Conservation (phyloP, 257 asterid genomes). For the Ehretia macrophylla region DNA sequence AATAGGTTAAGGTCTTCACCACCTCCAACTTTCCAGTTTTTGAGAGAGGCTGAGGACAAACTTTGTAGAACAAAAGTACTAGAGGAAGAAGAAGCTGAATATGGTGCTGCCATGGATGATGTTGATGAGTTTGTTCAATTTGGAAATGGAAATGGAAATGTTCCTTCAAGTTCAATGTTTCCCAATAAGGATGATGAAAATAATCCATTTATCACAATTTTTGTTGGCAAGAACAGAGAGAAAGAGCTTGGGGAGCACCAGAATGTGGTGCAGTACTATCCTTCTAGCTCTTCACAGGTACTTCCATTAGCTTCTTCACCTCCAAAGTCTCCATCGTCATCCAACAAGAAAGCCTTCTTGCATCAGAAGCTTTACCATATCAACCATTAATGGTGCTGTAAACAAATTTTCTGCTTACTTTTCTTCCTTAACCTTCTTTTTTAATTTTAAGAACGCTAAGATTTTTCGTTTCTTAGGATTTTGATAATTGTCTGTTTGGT, state of each 20-base stretch:
- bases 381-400: not conserved
- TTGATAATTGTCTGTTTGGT: not conserved
- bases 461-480: not conserved
- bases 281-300: constrained; percentile 31
- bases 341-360: constrained; percentile 4
- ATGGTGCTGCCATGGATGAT: no score
- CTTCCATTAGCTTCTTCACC: constrained; percentile 34
- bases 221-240: constrained; percentile 20
- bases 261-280: constrained; percentile 8
- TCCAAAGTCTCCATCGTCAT: constrained; percentile 7
- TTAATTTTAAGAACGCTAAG: not conserved
- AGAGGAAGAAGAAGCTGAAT: constrained; percentile 20
- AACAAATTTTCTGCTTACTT: not conserved
- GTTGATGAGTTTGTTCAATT: not conserved
- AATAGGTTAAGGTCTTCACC: constrained; percentile 32
- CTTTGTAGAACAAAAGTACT: constrained; percentile 15
- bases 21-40: constrained; percentile 39
- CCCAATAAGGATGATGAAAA: constrained; percentile 31
- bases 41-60: constrained; percentile 34
- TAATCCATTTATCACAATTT: constrained; percentile 33
- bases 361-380: constrained; percentile 1
- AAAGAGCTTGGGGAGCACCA: constrained; percentile 18
- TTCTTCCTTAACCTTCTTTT: not conserved
- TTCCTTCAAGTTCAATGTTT: constrained; percentile 22
- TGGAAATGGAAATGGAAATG: not conserved